These are phyloP conservation scores for Chrysoporthe austroafricana DNA, from an alignment of 2,329 filamentous ascomycete species.

Conservation along the genomic window DNA sequence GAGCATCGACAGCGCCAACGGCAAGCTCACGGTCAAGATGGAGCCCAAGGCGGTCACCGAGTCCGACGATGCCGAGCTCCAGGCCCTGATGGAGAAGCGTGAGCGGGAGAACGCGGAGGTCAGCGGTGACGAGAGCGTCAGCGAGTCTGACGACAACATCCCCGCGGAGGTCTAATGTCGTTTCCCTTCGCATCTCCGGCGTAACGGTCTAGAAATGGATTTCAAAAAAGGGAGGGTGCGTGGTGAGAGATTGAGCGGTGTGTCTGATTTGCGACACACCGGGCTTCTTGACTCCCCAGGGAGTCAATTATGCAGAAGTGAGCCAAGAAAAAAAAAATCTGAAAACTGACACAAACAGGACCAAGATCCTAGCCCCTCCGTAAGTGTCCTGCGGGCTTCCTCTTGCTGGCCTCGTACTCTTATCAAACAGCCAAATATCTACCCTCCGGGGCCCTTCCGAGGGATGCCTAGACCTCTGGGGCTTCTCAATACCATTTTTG, in stretches of 20 bases:
- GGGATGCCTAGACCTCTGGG: no score
- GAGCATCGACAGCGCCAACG: constrained; percentile 78
- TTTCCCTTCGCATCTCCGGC: constrained; percentile 26
- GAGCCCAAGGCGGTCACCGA: constrained; percentile 98
- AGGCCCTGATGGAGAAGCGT: constrained; percentile 98
- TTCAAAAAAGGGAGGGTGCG: constrained; percentile 13
- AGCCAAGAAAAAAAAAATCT: background rate
- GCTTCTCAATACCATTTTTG: no score
- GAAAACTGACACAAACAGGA: background rate
- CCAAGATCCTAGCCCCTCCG: background rate
- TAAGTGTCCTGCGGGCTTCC: background rate
- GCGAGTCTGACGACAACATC: constrained; percentile 90
- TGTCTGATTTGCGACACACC: background rate
- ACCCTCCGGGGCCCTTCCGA: no score
- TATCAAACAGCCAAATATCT: no score
- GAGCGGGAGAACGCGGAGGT: constrained; percentile 98
- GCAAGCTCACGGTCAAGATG: constrained; percentile 91
- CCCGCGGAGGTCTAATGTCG: constrained; percentile 34
- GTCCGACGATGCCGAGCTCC: constrained; percentile 94
- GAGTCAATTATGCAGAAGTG: background rate
- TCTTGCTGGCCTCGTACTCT: background rate
- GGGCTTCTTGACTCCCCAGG: background rate
- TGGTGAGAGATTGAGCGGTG: background rate
- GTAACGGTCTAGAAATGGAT: constrained; percentile 22
- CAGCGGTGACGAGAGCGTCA: constrained; percentile 94